A percentile compares a stretch with the other conserved stretches of the same genome.
These are phyloP conservation scores for Salvia rosmarinus DNA, from an alignment of 257 asterid species.

Conservation along the genomic window DNA sequence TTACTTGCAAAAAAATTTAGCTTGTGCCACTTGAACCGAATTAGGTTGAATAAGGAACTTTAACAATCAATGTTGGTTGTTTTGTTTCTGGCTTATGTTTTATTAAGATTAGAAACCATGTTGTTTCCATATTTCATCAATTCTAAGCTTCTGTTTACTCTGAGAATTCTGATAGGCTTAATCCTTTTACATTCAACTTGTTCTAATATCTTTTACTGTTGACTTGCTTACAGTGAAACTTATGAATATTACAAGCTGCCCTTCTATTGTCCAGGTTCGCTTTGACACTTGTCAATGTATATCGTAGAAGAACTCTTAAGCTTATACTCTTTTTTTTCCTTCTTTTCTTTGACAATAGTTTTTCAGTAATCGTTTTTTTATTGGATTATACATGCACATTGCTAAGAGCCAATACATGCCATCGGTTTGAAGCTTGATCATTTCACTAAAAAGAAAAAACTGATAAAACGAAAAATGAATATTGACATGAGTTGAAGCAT, in stretches of 20 bases:
- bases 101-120: background rate
- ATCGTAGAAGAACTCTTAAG: constrained; percentile 23
- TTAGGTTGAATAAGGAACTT: background rate
- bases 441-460: background rate
- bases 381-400: constrained; percentile 8
- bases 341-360: constrained; percentile 5
- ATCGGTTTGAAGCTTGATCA: background rate
- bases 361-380: background rate
- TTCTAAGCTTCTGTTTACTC: background rate
- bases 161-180: background rate
- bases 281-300: constrained; percentile 32
- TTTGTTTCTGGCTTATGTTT: background rate
- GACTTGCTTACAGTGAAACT: constrained; percentile 83
- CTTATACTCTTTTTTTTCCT: background rate
- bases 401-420: background rate
- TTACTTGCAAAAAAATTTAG: constrained; percentile 15
- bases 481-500: constrained; percentile 1
- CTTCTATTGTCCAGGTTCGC: constrained; percentile 94
- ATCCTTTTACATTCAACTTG: constrained; percentile 20
- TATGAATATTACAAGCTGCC: constrained; percentile 80
- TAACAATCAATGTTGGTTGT: background rate
- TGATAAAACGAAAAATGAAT: background rate
- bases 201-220: constrained; percentile 41
- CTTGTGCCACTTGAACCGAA: background rate
- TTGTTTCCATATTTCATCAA: constrained; percentile 20